Evolutionary conservation across 2,329 filamentous ascomycete species (phyloP), one percentile per base, ranked within the genome.

Genomic region (Colletotrichum sp.): DNA sequence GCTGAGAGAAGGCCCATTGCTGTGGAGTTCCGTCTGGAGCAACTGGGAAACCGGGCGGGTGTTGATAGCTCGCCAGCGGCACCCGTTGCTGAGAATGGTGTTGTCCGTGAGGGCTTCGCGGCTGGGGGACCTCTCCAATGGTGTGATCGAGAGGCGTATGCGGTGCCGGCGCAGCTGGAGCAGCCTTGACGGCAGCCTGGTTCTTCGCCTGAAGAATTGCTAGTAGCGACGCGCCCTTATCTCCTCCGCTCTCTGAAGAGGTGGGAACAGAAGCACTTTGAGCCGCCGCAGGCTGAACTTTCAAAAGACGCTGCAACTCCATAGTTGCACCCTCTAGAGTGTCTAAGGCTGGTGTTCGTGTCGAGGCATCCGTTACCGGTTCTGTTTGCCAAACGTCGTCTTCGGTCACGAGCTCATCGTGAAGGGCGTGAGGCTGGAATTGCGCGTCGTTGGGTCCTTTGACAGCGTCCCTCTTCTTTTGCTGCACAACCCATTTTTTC

Each of bases 401-500:
- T 81, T 94, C 92, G 8, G 92, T 92, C 68, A 90, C 84, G 48
- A 88, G 86, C 77, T 94, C 91, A 59, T 93, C 90, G 28, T 87
- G 84, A 16, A 88, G 85, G 15, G 88, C 84, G 24, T 87, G 86
- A 18, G 86, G 82, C 22, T 86, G 82, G 7, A 87, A 80, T 36
- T 89, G 86, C 16, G 84, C 83, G 36, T 82, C 84, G 48, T 82
- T 86, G 32, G 85, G 80, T 22, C 84, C 83, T 77, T 86, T 87
- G 79, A 88, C 87, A 10, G 88, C 87, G 79, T 95, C 94, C n/a
- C 90, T 89, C 85, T 93, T 96, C 87, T 92, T 94, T 85, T 98
- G 95, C 78, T 94, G 91, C n/a, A 92, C 88, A 63, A 99, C 95
- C 96, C 96, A 99, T 83, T 95, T 95, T 84, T 95, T 96, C 65